Evolutionary conservation across 371 early-diverging fungal species (phyloP), one percentile per base, ranked within the genome.

Genomic region (Dinochytrium kinnereticum): DNA sequence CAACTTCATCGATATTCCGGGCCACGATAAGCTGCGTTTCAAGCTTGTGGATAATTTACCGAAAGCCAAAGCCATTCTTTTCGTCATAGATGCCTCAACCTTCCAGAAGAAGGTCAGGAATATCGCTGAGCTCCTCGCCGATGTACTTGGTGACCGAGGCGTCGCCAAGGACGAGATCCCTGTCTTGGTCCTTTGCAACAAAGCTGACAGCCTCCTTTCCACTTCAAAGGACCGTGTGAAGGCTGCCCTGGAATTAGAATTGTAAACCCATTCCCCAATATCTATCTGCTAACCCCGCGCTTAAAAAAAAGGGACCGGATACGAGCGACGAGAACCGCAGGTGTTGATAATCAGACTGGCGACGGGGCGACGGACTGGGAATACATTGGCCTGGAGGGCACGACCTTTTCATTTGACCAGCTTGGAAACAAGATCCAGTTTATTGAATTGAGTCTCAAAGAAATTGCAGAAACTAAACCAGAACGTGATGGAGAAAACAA

Each of bases 1-100:
- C 30, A 26, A 66, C 17, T 21, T 40, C 44, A 33, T 96, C 1
- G 96, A 96, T 81, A 79, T 96, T 24, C 96, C 96, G 13, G 96
- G 96, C 13, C 95, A 95, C 77, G 92, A 92, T 73, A 93, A 91
- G 70, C 87, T 93, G 17, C 89, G 93, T 1, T 91, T 89, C 78
- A 88, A 91, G 72, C 90, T 88, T 64, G 72, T 85, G 51, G 91
- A 93, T 64, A 90, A 86, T 72, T 80, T 92, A 74, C 88, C 91
- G 1, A 85, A 89, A 2, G 87, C 94, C 21, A 88, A 88, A 17
- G 90, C 87, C 1, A 81, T 95, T 51, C 81, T 95, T 24, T 94
- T 94, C 84, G 87, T 95, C 3, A 80, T 96, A 0, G 95, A 96
- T 76, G 87, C 92, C 61, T 85, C 91, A 1, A 78, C 37, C 17